These are phyloP conservation scores for Saccharomyces hybrid DNA, from an alignment of 1,139 yeast genomes.

Conservation along the genomic window DNA sequence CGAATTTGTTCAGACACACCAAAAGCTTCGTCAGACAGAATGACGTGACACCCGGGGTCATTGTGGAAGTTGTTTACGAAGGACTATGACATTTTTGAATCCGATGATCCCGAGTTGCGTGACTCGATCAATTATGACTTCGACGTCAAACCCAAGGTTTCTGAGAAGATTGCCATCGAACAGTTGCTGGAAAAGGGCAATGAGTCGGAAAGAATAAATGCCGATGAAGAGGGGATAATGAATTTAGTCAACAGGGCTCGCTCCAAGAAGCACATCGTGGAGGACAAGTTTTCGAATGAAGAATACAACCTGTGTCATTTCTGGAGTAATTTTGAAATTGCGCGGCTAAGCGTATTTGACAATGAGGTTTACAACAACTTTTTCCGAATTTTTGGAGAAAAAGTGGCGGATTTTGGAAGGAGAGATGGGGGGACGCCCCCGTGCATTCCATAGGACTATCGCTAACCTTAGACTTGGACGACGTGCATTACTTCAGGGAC, in stretches of 20 bases:
- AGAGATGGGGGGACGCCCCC: conserved; percentile 96
- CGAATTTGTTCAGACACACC: conserved; percentile 69
- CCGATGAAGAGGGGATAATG: conserved; percentile 19
- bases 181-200: conserved; percentile 16
- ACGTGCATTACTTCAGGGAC: conserved; percentile 82
- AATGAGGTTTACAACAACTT: conserved; percentile 56
- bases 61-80: conserved; percentile 52
- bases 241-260: conserved; percentile 18
- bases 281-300: conserved; percentile 53
- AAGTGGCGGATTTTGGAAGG: conserved; percentile 75
- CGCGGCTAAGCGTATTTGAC: conserved; percentile 64
- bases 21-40: conserved; percentile 47
- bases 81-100: conserved; percentile 27
- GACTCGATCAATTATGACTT: conserved; percentile 25
- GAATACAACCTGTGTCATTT: conserved; percentile 79
- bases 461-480: conserved; percentile 54
- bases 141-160: conserved; percentile 22
- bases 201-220: not conserved
- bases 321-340: conserved; percentile 93
- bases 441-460: conserved; percentile 81
- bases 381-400: conserved; percentile 56
- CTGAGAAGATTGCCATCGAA: conserved; percentile 30
- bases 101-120: conserved; percentile 42
- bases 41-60: conserved; percentile 44
- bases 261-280: conserved; percentile 20